Conservation (phyloP, 352 stramenopile species). For the Globisporangium echinulatum region DNA sequence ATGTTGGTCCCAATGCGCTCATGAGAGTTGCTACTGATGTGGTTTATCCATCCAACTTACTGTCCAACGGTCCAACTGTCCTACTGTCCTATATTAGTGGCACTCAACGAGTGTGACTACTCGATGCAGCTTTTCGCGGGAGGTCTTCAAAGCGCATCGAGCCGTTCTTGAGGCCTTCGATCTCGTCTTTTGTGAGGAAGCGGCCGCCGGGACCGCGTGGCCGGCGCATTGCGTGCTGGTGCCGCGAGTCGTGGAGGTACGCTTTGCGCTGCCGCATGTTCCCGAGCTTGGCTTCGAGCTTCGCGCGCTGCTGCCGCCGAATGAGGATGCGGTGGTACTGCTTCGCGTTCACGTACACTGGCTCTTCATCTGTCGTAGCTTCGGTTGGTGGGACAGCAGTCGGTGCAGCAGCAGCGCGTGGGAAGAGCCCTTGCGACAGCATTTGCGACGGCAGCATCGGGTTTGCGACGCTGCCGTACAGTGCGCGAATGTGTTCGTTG, state of each 20-base stretch:
- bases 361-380: conserved; percentile 67
- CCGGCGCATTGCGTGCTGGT: conserved; percentile 85
- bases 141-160: conserved; percentile 61
- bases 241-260: conserved; percentile 82
- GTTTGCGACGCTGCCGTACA: conserved; percentile 69
- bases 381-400: neutral
- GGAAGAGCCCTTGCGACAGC: conserved; percentile 55
- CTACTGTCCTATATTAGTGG: neutral
- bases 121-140: conserved; percentile 23
- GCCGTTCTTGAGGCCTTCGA: conserved; percentile 61
- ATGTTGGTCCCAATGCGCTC: no score
- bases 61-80: no score
- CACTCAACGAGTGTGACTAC: no score
- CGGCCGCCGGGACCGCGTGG: conserved; percentile 74
- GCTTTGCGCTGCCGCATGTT: conserved; percentile 76
- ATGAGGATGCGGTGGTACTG: conserved; percentile 90
- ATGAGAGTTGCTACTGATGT: no score
- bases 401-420: conserved; percentile 27
- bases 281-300: conserved; percentile 81
- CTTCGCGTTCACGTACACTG: conserved; percentile 89
- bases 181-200: conserved; percentile 81
- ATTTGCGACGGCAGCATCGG: conserved; percentile 83
- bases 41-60: no score
- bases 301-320: conserved; percentile 78
- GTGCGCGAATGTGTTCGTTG: conserved; percentile 74